These are phyloP conservation scores for Colletotrichum phormii DNA, from an alignment of 2,329 filamentous ascomycete species.

Conservation along the genomic window DNA sequence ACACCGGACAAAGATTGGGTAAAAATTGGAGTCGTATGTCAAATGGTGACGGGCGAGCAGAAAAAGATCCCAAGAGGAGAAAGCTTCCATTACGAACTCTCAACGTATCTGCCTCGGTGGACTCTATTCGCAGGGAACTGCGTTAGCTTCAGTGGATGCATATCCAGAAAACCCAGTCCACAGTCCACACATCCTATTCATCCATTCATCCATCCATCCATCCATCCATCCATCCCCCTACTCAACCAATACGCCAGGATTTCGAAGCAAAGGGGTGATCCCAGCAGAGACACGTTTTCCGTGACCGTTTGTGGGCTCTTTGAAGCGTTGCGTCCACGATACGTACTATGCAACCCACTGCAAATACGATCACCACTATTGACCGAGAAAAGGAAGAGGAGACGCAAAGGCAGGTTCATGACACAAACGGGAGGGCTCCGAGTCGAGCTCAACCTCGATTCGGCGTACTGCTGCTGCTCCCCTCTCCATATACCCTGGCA, in stretches of 20 bases:
- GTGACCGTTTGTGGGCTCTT: conserved; percentile 18
- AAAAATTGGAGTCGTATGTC: conserved; percentile 18
- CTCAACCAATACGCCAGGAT: conserved; percentile 1
- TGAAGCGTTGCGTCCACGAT: conserved; percentile 14
- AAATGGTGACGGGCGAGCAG: conserved; percentile 9
- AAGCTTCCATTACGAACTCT: conserved; percentile 26
- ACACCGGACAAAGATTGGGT: conserved; percentile 11
- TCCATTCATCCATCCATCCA: neutral
- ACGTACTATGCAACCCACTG: conserved; percentile 14
- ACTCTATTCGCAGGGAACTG: neutral
- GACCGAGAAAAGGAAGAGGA: neutral
- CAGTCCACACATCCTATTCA: neutral
- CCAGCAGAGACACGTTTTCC: conserved; percentile 29
- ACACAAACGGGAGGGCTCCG: conserved; percentile 26
- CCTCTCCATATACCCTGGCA: neutral
- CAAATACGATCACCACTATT: neutral
- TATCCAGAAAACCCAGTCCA: neutral
- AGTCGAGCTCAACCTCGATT: conserved; percentile 33
- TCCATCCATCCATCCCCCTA: neutral
- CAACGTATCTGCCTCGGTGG: conserved; percentile 19
- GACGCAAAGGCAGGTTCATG: neutral
- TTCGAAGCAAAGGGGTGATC: conserved; percentile 16
- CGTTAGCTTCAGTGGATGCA: conserved; percentile 1
- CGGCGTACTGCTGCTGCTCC: neutral
- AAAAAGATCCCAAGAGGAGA: neutral